Conservation (phyloP, 2,329 filamentous ascomycete genomes). For the Ceratocystis papillata region DNA sequence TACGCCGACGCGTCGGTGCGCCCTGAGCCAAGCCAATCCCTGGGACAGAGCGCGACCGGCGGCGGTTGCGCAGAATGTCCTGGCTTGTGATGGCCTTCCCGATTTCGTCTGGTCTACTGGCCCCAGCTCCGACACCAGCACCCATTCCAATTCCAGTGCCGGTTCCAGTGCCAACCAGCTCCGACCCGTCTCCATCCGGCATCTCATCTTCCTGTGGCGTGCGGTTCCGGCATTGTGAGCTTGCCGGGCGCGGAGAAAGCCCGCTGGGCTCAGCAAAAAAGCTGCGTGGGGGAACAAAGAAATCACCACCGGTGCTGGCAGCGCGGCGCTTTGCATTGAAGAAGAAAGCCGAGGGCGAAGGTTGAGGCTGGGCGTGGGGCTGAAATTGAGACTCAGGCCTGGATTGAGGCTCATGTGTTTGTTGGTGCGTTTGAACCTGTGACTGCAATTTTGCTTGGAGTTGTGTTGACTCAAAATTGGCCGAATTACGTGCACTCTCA, state of each 20-base stretch:
- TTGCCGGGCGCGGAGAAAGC: conserved; percentile 51
- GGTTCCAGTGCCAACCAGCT: conserved; percentile 29
- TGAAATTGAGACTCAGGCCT: background rate
- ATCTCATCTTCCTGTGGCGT: conserved; percentile 31
- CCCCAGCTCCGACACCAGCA: background rate
- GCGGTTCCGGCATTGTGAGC: conserved; percentile 43
- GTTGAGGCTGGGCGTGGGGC: background rate
- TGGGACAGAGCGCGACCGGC: conserved; percentile 50
- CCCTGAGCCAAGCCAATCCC: conserved; percentile 36
- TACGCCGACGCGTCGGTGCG: conserved; percentile 39
- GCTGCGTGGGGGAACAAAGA: conserved; percentile 16
- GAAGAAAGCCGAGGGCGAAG: background rate
- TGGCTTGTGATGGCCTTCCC: conserved; percentile 53
- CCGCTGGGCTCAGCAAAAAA: conserved; percentile 31
- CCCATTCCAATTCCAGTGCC: conserved; percentile 9
- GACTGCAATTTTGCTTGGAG: conserved; percentile 3
- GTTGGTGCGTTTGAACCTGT: conserved; percentile 9
- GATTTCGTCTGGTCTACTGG: conserved; percentile 36
- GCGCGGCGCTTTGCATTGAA: conserved; percentile 20
- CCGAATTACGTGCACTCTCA: conserved; percentile 44
- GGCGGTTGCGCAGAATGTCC: conserved; percentile 35
- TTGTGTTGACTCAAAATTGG: conserved; percentile 35
- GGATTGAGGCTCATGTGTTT: conserved; percentile 21
- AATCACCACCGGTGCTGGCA: conserved; percentile 19
- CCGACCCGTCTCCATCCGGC: conserved; percentile 33